A percentile compares a stretch with the other conserved stretches of the same genome.
These are phyloP conservation scores for Lycium ferocissimum DNA, from an alignment of 257 asterid species.

Conservation along the genomic window DNA sequence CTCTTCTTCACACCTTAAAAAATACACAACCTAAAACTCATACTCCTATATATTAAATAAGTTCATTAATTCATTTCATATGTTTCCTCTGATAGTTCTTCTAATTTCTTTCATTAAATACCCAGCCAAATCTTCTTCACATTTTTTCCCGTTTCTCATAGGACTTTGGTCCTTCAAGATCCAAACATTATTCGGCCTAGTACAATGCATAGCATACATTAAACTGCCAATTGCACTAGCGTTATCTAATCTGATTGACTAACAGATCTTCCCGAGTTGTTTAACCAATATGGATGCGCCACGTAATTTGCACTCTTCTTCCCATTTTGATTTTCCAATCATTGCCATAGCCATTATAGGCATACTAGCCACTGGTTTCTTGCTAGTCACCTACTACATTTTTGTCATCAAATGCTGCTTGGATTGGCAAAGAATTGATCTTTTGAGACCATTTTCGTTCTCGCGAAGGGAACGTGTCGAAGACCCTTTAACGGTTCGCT, in stretches of 20 bases:
- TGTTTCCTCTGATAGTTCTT: neutral
- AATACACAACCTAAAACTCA: neutral
- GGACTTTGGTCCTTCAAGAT: conserved; percentile 24
- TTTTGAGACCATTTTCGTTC: conserved; percentile 55
- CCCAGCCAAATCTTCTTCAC: conserved; percentile 33
- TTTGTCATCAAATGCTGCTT: conserved; percentile 87
- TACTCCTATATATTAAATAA: too few relatives aligned
- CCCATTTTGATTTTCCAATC: conserved; percentile 71
- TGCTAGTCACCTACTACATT: conserved; percentile 80
- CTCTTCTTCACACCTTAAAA: neutral
- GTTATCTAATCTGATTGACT: neutral
- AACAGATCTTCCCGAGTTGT: neutral
- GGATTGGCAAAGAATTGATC: conserved; percentile 75
- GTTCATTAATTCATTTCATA: neutral
- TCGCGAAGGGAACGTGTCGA: conserved; percentile 50
- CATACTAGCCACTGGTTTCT: conserved; percentile 71
- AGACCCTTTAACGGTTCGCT: conserved; percentile 35
- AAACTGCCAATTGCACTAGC: neutral
- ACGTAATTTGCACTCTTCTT: conserved; percentile 38
- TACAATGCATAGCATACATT: conserved; percentile 7
- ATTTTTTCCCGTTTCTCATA: too few relatives aligned
- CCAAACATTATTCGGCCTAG: conserved; percentile 38
- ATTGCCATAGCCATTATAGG: conserved; percentile 81
- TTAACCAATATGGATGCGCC: conserved; percentile 41
- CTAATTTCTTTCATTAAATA: conserved; percentile 40